Percentiles rank a stretch among this genome's conserved stretches.
Evolutionary conservation across 139 green algal genomes (phyloP).

Genomic region (Cymbomonas tetramitiformis): DNA sequence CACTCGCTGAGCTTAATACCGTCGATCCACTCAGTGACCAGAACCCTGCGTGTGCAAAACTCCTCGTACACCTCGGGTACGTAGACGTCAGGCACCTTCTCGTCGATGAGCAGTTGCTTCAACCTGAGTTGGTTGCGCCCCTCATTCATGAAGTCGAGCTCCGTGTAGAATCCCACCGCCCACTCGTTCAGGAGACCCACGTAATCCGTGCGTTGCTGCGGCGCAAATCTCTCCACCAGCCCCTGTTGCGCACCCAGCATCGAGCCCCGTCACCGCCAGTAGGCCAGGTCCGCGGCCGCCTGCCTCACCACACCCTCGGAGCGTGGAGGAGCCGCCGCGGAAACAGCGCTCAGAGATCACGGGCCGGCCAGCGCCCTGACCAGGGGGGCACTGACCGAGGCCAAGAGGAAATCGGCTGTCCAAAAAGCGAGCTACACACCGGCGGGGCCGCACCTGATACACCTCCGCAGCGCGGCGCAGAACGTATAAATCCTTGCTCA

Average conservation of each 20-base stretch:
- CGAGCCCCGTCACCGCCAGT: too few species aligned
- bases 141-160: slow-evolving; percentile 86
- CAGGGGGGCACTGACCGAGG: too few species aligned
- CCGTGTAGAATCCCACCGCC: slow-evolving; percentile 56
- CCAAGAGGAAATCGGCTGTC: too few species aligned
- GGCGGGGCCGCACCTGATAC: too few species aligned
- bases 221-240: slow-evolving; percentile 54
- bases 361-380: too few species aligned
- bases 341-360: too few species aligned
- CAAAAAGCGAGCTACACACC: too few species aligned
- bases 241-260: too few species aligned
- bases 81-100: slow-evolving; percentile 19
- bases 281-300: too few species aligned
- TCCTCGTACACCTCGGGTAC: slow-evolving; percentile 18
- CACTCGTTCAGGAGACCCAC: slow-evolving; percentile 37
- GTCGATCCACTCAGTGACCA: slow-evolving; percentile 77
- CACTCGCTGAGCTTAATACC: slow-evolving; percentile 76
- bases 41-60: slow-evolving; percentile 38
- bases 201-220: slow-evolving; percentile 70
- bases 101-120: slow-evolving; percentile 38
- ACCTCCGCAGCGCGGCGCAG: slow-evolving; percentile 56
- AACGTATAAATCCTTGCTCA: slow-evolving; percentile 80
- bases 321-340: too few species aligned
- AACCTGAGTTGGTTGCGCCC: slow-evolving; percentile 55
- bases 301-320: too few species aligned